phyloP scores from a whole-genome alignment of 345 rosid species.

The Hibiscus trionum region DNA sequence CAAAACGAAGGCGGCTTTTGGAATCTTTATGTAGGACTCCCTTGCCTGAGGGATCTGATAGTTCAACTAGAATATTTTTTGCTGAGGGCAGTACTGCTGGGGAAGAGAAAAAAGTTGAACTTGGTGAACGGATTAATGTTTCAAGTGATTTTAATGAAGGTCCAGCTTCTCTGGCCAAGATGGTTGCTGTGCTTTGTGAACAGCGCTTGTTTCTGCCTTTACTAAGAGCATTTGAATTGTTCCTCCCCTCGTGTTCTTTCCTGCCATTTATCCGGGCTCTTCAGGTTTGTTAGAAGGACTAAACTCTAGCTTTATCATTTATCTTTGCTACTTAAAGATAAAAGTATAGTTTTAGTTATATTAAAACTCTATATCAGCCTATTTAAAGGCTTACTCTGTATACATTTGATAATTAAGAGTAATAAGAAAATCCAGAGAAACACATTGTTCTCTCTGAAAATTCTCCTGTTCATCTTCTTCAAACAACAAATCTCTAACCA shows the following conservation, averaged over 20 bases:
- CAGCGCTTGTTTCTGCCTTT: constrained; percentile 84
- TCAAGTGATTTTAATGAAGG: constrained; percentile 52
- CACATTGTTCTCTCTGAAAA: too few relatives aligned
- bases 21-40: constrained; percentile 38
- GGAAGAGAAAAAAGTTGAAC: constrained; percentile 40
- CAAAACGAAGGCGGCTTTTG: constrained; percentile 85
- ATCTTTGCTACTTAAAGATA: background rate
- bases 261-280: constrained; percentile 91
- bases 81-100: constrained; percentile 31
- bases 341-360: too few relatives aligned
- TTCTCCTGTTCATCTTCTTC: too few relatives aligned
- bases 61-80: constrained; percentile 25
- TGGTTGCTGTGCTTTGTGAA: constrained; percentile 97
- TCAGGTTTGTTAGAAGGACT: constrained; percentile 58
- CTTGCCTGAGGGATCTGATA: constrained; percentile 29
- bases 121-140: constrained; percentile 30
- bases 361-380: too few relatives aligned
- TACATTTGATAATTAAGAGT: too few relatives aligned
- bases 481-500: too few relatives aligned
- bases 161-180: constrained; percentile 59
- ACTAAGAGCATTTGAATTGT: constrained; percentile 94
- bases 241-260: constrained; percentile 89
- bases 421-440: too few relatives aligned
- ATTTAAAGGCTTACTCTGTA: too few relatives aligned
- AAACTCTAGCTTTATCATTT: constrained; percentile 6